phyloP scores from a whole-genome alignment of 805 yeast species.

The Lachancea sp. region DNA sequence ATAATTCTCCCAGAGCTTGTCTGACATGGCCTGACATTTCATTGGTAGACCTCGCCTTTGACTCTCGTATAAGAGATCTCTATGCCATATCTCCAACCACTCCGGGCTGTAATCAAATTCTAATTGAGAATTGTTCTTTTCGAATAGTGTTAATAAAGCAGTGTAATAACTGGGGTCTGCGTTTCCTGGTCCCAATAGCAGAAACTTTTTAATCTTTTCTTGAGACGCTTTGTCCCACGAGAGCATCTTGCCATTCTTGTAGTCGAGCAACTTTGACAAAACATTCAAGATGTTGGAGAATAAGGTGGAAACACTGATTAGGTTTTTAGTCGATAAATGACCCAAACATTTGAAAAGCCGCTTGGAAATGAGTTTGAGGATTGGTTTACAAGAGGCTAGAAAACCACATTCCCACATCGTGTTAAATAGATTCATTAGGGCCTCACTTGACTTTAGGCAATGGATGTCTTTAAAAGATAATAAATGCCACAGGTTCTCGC shows the following conservation, averaged over 20 bases:
- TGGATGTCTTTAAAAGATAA: slow-evolving; percentile 32
- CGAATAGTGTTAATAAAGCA: slow-evolving; percentile 19
- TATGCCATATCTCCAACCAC: slow-evolving; percentile 28
- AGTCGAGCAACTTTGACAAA: slow-evolving; percentile 38
- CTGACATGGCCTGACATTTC: slow-evolving; percentile 27
- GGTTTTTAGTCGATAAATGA: slow-evolving; percentile 30
- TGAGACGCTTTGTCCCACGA: slow-evolving; percentile 43
- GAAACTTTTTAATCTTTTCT: slow-evolving; percentile 40
- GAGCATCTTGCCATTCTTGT: slow-evolving; percentile 48
- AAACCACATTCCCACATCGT: slow-evolving; percentile 23
- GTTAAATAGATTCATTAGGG: slow-evolving; percentile 36
- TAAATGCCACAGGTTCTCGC: slow-evolving; percentile 42
- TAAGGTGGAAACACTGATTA: slow-evolving; percentile 40
- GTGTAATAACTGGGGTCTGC: slow-evolving; percentile 47
- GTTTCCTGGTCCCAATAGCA: slow-evolving; percentile 48
- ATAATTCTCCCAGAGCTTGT: slow-evolving; percentile 29
- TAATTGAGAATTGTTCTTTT: slow-evolving; percentile 14
- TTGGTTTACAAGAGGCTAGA: slow-evolving; percentile 19
- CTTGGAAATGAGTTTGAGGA: slow-evolving; percentile 31
- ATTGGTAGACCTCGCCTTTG: slow-evolving; percentile 28
- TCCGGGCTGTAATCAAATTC: slow-evolving; percentile 14
- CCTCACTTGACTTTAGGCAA: slow-evolving; percentile 39
- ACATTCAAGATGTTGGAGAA: slow-evolving; percentile 46
- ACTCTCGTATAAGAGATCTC: slow-evolving; percentile 24
- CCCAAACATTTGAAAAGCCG: slow-evolving; percentile 31